Base-by-base conservation (phyloP, 768 basidiomycete genomes). In the Cubamyces lactineus region DNA sequence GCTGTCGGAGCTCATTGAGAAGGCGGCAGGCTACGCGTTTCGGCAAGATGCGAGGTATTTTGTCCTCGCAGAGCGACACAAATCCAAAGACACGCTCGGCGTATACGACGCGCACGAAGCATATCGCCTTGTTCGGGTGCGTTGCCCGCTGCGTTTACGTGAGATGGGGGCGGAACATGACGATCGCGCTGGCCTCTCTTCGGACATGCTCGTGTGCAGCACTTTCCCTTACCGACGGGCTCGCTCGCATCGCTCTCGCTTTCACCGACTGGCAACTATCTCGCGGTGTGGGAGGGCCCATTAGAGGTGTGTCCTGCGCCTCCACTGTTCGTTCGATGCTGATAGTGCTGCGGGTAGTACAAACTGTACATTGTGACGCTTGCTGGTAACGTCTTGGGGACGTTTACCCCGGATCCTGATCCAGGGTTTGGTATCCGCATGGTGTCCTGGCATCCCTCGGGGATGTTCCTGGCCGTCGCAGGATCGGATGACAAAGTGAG, bases 401-500 rank as follows among this genome's bases (percentile, higher is more conserved):
- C 85, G 12, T 94, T 92, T 70, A 78, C 78, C 19, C 92, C 92
- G 2, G 81, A 80, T 38, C 81, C 84, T 26, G 93, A 96, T 73
- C 90, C 92, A 26, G 92, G 89, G 16, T 84, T 95, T 58, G 95
- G 95, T 6, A 86, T 97, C 45, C 84, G 93, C 11, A 79, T 77
- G 61, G 86, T 88, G 0, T 76, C 83, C 19, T 98, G 95, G 95
- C 92, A 95, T 74, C 95, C 94, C 3, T 88, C 80, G 57, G 92
- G 94, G 5, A 79, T 84, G 69, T 95, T 91, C 71, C 76, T 97
- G 9, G 90, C 88, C 1, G 80, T 95, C 0, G 87, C 86, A 13
- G 95, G 95, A 12, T 95, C 89, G 86, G 94, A 96, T 74, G 93
- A 95, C 68, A 92, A 89, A 76, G 93, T 90, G 57, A 43, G 76